Conservation (phyloP, 768 basidiomycete genomes). For the Podaxis pistillaris region DNA sequence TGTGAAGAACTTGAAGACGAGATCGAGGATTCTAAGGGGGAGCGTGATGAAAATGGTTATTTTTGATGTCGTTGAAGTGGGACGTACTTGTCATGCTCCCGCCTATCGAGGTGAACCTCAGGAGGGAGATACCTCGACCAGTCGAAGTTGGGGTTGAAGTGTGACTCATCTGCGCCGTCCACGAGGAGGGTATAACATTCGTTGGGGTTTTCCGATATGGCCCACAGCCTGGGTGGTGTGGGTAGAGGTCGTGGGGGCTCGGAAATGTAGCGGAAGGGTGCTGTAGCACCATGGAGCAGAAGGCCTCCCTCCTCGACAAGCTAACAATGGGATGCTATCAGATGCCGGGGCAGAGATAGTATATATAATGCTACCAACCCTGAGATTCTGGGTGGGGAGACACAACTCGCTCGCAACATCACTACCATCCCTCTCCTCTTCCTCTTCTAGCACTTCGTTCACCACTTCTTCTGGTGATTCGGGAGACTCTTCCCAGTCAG, state of each 20-base stretch:
- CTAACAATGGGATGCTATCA: not conserved
- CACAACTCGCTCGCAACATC: slow-evolving; percentile 35
- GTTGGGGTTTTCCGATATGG: slow-evolving; percentile 34
- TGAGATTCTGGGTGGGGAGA: slow-evolving; percentile 36
- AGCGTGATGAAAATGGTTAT: not conserved
- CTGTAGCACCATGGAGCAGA: slow-evolving; percentile 40
- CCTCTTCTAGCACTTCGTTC: slow-evolving; percentile 17
- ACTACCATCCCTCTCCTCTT: slow-evolving; percentile 13
- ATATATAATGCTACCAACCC: slow-evolving; percentile 25
- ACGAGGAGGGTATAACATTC: slow-evolving; percentile 41
- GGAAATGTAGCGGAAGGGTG: slow-evolving; percentile 19
- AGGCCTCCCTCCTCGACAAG: slow-evolving; percentile 40
- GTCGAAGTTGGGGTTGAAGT: slow-evolving; percentile 46
- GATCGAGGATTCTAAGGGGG: slow-evolving; percentile 37
- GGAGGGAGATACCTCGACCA: slow-evolving; percentile 48
- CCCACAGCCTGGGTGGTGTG: slow-evolving; percentile 34
- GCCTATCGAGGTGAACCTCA: slow-evolving; percentile 39
- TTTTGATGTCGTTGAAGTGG: not conserved
- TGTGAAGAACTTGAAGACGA: slow-evolving; percentile 47
- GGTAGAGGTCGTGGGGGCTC: not conserved
- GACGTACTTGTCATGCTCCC: slow-evolving; percentile 43
- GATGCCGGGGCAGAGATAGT: not conserved
- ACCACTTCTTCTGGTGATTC: slow-evolving; percentile 22
- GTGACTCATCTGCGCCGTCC: slow-evolving; percentile 34
- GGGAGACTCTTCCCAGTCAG: slow-evolving; percentile 18